Base-by-base conservation (phyloP, 495 filamentous ascomycete species). In the Neurospora tetraspora region DNA sequence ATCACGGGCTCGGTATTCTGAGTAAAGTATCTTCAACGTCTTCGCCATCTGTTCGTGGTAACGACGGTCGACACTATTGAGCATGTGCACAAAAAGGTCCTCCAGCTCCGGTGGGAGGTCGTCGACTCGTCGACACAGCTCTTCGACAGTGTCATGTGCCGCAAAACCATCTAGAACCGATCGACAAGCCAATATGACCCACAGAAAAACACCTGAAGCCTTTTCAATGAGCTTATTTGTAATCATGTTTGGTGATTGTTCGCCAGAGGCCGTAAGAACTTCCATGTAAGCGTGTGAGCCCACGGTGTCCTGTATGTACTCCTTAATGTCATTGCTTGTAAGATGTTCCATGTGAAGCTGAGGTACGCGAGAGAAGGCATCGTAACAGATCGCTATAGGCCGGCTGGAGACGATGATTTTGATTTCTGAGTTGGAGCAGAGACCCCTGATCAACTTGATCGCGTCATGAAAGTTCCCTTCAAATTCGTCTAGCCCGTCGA, bases 401-500 rank as follows among this genome's bases (percentile, higher is more conserved):
- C 47, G 47, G 12, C 47, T 59, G 23, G 47, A 31, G 23, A 59
- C 47, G 4, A 59, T 8, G 47, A 59, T 0, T 59, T 31, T 59
- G 23, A 59, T 31, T 59, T 12, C 23, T 8, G 47, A 7, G 23
- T 59, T 59, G 47, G 47, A 23, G 47, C 5, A 4, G 23, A 59
- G 47, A 59, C 47, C 47, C 23, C n/a, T 59, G 1, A 59, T 59
- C 11, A 16, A 16, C 23, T 31, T 59, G 47, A 59, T 31, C 1
- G 47, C 47, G 12, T 59, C 47, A 11, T 59, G 47, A 1, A 31
- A 59, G 5, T 31, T 59, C 12, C 47, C 47, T 16, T 31, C 23
- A 27, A 59, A 81, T 75, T 86, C 80, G 72, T 84, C 84, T 7
- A 85, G 76, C 1, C 82, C 83, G 70, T 77, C 76, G 18, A 77